Evolutionary conservation across 257 asterid species (phyloP).

Genomic region (Penstemon davidsonii): DNA sequence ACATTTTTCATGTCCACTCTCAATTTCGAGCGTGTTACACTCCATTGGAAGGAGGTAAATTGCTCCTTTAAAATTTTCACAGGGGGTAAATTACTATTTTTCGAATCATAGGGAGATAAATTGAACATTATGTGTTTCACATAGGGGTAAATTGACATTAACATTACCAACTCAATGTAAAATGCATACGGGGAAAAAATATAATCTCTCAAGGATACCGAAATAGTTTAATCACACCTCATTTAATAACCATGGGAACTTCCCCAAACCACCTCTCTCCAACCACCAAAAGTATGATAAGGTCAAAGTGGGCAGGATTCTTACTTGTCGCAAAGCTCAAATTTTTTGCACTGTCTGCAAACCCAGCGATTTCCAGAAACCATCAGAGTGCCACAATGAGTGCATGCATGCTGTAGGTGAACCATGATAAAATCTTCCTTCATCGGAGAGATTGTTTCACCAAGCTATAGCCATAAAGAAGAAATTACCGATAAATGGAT

Average conservation of each 20-base stretch:
- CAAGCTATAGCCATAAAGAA: constrained; percentile 59
- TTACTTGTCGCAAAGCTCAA: constrained; percentile 88
- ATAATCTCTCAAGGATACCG: neutral
- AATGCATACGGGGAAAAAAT: neutral
- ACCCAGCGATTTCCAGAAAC: constrained; percentile 87
- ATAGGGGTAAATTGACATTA: too few species aligned
- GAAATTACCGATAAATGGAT: constrained; percentile 14
- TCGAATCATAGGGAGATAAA: too few species aligned
- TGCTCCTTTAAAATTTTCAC: too few species aligned
- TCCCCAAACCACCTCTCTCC: neutral
- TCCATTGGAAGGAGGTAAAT: too few species aligned
- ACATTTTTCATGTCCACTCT: too few species aligned
- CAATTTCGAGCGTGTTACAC: too few species aligned
- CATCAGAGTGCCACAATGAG: constrained; percentile 85
- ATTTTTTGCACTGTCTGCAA: constrained; percentile 83
- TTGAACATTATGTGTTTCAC: too few species aligned
- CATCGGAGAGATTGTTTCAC: constrained; percentile 91
- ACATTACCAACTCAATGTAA: too few species aligned
- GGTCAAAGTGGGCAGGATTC: constrained; percentile 27
- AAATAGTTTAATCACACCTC: neutral
- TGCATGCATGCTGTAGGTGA: constrained; percentile 88
- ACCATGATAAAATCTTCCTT: constrained; percentile 99
- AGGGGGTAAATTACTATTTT: too few species aligned
- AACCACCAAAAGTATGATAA: neutral
- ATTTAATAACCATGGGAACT: neutral